Base-by-base conservation (phyloP, 495 filamentous ascomycete genomes). In the Patellaria atrata region DNA sequence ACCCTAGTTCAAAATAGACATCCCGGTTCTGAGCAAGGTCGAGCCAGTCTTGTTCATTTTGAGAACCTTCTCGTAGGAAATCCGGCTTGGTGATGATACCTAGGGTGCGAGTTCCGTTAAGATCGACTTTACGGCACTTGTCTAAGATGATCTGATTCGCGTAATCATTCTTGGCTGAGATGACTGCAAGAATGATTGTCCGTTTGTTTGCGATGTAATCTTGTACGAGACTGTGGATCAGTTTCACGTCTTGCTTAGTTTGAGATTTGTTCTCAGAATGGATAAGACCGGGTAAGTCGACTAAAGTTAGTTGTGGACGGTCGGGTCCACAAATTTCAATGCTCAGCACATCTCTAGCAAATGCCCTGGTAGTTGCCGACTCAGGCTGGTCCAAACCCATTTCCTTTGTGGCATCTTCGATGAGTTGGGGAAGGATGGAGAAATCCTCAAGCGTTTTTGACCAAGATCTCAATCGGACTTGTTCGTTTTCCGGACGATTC, bases 281-380 rank as follows among this genome's bases (percentile, higher is more conserved):
- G 35, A 67, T 71, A 3, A 81, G 54, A 0, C 75, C 73, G 0
- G 78, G 76, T 7, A 81, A 59, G 40, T 81, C 76, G 2, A 83
- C 72, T 0, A 82, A 43, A 0, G 68, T 76, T 14, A 83, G 53
- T n/a, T 79, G 69, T 1, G 70, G 69, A 13, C 67, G 47, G 15
- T 61, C 54, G 0, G 77, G 77, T 0, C 69, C 71, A 1, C 47
- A 54, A 4, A 82, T 71, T 35, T 77, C 69, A 28, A 85, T 55
- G 27, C 68, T 66, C 1, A 83, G 59, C 3, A 81, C 59, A 41
- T 82, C 75, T 21, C 68, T 59, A 0, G 70, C 63, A 38, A 79
- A 76, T 0, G 62, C 53, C 23, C 27, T 37, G 3, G 31, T 24
- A 11, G 27, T 31, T 12, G 3, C 41, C 12, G 23, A 23, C 17